Evolutionary conservation across 2,329 filamentous ascomycete genomes (phyloP), one percentile per base, ranked within the genome.

Genomic region (Lachnellula subtilissima): DNA sequence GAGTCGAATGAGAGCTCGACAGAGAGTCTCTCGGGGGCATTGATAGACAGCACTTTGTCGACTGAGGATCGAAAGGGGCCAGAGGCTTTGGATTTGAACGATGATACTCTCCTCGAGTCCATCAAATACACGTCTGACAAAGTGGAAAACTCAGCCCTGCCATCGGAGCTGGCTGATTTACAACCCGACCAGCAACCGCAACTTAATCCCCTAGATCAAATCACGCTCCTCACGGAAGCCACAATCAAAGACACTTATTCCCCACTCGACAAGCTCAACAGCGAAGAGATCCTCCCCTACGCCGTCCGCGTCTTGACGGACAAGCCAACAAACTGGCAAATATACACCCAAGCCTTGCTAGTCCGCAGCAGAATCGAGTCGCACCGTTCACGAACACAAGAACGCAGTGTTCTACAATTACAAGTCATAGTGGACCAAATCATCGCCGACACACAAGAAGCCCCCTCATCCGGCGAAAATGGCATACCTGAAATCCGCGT

Each of bases 371-470:
- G 94, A 15, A 93, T 97, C 53, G 94, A 99, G 72, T 81, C 92
- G 0, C 92, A 95, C 72, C 83, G 85, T 52, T 90, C 92, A 52
- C 81, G 93, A 53, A 99, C 94, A 0, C 80, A 95, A 39, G 94
- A 99, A 73, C 81, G 94, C 57, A 90, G 91, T 47, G 84, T 99
- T 0, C 76, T 99, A 19, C 94, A 99, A 73, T 82, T 99, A 63
- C 94, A 99, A 72, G 92, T 92, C 1, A 84, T 99, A 0, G 92
- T 97, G 1, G 94, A 99, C 64, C 94, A 99, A 68, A 88, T 99
- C 52, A 85, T 99, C 57, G 89, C 90, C 0, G 92, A 97, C 59
- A 97, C 90, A 1, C 61, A 68, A 54, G 66, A 69, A 59, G 61
- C 64, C 3, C 25, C 61, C 7, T 36, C 57, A 3, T 54, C 59